A percentile compares a stretch with the other conserved stretches of the same genome.
Evolutionary conservation across 306 rosid species (phyloP).

Genomic region (Potentilla sterilis): DNA sequence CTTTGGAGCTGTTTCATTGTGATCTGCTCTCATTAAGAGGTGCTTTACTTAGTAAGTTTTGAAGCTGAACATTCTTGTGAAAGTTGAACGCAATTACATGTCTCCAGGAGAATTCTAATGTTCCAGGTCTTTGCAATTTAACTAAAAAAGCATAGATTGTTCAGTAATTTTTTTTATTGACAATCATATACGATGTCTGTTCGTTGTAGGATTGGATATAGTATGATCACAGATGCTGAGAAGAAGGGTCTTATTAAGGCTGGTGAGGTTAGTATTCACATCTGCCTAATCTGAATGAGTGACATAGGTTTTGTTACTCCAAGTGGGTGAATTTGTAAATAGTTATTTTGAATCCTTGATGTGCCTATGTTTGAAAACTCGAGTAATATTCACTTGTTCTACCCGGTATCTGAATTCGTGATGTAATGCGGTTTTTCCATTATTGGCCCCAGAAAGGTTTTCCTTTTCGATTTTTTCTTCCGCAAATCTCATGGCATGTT

Average conservation of each 20-base stretch:
- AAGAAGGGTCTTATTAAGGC: conserved; percentile 62
- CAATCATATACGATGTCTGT: conserved; percentile 5
- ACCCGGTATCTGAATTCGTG: not conserved
- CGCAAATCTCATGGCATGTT: too few species aligned
- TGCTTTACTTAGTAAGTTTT: conserved; percentile 11
- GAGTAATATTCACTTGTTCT: not conserved
- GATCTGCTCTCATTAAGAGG: not conserved
- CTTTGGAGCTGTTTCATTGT: not conserved
- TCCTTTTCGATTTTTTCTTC: too few species aligned
- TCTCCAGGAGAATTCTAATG: not conserved
- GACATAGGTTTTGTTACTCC: not conserved
- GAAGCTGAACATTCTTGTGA: not conserved
- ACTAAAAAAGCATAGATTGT: conserved; percentile 5
- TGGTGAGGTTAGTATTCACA: conserved; percentile 59
- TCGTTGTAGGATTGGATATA: conserved; percentile 66
- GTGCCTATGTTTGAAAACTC: not conserved
- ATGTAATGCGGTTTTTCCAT: not conserved
- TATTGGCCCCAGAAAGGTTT: not conserved
- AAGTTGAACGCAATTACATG: not conserved
- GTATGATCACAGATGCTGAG: conserved; percentile 84
- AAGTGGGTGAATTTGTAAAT: not conserved
- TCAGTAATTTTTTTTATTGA: not conserved
- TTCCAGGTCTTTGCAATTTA: conserved; percentile 2
- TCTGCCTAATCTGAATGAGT: conserved; percentile 8
- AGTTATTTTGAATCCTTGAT: not conserved